phyloP scores from a whole-genome alignment of 768 basidiomycete genomes.

The Mycena belliarum region DNA sequence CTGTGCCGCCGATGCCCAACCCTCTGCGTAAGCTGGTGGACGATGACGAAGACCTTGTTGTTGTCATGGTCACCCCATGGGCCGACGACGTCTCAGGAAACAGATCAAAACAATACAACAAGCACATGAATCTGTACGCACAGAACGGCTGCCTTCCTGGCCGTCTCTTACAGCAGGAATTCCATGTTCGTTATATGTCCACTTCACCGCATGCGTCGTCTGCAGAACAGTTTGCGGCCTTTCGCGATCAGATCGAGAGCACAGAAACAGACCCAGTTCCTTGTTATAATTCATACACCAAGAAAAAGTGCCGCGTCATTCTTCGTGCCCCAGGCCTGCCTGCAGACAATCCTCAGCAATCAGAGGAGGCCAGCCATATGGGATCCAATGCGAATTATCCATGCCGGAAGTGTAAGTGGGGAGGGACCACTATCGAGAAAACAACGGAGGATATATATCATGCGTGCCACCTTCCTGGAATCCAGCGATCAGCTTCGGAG shows the following conservation, averaged over 20 bases:
- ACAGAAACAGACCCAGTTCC: background rate
- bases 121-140: constrained; percentile 35
- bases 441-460: background rate
- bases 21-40: background rate
- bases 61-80: constrained; percentile 24
- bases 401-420: constrained; percentile 16
- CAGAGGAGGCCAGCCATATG: constrained; percentile 20
- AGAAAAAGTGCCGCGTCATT: background rate
- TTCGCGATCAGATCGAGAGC: background rate
- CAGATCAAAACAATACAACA: constrained; percentile 34
- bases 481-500: too few relatives aligned
- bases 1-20: background rate
- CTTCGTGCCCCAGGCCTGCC: constrained; percentile 2
- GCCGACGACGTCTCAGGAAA: constrained; percentile 7
- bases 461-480: too few relatives aligned
- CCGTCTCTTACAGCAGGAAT: constrained; percentile 33
- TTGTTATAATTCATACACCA: constrained; percentile 1
- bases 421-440: constrained; percentile 8
- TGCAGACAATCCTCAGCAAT: constrained; percentile 23
- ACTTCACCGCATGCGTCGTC: constrained; percentile 35
- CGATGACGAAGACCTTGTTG: constrained; percentile 23
- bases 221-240: constrained; percentile 19
- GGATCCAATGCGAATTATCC: constrained; percentile 11
- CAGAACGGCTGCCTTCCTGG: constrained; percentile 32
- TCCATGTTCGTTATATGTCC: constrained; percentile 28